phyloP scores from a whole-genome alignment of 768 basidiomycete species.

The Agrocybe praecox region DNA sequence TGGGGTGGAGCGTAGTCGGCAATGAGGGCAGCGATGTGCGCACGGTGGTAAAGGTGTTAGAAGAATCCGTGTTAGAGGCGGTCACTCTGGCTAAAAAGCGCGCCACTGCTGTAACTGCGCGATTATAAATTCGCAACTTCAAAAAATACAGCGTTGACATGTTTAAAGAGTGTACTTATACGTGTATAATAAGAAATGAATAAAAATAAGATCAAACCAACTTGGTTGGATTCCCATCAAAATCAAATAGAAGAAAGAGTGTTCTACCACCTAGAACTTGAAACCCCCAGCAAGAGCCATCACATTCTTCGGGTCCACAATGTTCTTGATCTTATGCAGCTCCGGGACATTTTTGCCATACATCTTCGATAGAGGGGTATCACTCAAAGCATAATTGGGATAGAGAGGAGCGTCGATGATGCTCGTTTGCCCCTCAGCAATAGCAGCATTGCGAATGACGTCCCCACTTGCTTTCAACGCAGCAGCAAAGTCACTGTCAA shows the following conservation, averaged over 20 bases:
- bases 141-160: neutral
- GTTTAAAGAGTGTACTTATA: neutral
- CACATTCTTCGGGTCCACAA: conserved; percentile 57
- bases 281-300: conserved; percentile 74
- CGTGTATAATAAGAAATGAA: neutral
- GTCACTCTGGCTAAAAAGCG: conserved; percentile 1
- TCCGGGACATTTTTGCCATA: conserved; percentile 51
- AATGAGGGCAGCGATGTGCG: conserved; percentile 68
- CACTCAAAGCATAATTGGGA: conserved; percentile 59
- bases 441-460: conserved; percentile 33
- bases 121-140: neutral
- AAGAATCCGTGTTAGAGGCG: conserved; percentile 23
- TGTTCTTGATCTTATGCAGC: conserved; percentile 41
- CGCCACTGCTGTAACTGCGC: neutral
- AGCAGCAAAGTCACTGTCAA: conserved; percentile 41
- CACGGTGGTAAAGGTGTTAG: conserved; percentile 55
- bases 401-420: conserved; percentile 45
- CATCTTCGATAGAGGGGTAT: conserved; percentile 50
- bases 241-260: too few species aligned
- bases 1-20: conserved; percentile 80
- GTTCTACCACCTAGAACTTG: too few species aligned
- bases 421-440: conserved; percentile 39
- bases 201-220: too few species aligned
- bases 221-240: too few species aligned
- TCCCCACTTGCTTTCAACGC: conserved; percentile 30